Evolutionary conservation across 164 flowering plant genomes (phyloP), one percentile per base, ranked within the genome.

Genomic region (Magnolia sinica): DNA sequence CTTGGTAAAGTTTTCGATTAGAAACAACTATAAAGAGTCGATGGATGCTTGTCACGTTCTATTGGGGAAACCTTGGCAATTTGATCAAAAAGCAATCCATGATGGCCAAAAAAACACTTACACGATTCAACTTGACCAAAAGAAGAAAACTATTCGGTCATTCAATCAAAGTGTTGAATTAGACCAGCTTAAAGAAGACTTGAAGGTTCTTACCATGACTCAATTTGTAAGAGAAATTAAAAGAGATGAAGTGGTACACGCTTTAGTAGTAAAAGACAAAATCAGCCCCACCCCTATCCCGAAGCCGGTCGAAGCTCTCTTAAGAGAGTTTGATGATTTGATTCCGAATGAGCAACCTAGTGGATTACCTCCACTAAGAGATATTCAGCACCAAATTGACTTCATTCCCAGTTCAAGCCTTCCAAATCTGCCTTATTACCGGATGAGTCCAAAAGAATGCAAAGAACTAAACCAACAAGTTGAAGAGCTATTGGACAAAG

Each of bases 401-500:
- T 50, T 49, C 64, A 67, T 4, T 37, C 45, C 45, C 45, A 3
- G 45, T 37, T 37, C 2, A 7, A 37, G 45, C 45, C 45, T 37
- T 37, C 45, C 45, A 37, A 37, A 37, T 37, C 45, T 37, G 45
- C 45, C 45, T 3, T 37, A 37, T 37, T 37, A 37, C 7, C 7
- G 45, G 45, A 37, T 37, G 45, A 37, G 45, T 37, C 45, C 45
- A 5, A 37, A 4, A 37, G 0, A 3, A 37, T 37, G 45, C 45
- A 7, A 37, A 23, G 66, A 73, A 51, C 52, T 58, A 59, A 13
- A 29, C 23, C 14, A 20, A 24, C 76, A 80, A 55, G 71, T 68
- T 16, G 37, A 75, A 14, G 24, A 76, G 8, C 31, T 76, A 29
- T 31, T 72, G 8, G 51, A 10, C 16, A 73, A 76, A 22, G 79